Evolutionary conservation across 331 rosid species (phyloP).

Genomic region (Phaseolus coccineus): DNA sequence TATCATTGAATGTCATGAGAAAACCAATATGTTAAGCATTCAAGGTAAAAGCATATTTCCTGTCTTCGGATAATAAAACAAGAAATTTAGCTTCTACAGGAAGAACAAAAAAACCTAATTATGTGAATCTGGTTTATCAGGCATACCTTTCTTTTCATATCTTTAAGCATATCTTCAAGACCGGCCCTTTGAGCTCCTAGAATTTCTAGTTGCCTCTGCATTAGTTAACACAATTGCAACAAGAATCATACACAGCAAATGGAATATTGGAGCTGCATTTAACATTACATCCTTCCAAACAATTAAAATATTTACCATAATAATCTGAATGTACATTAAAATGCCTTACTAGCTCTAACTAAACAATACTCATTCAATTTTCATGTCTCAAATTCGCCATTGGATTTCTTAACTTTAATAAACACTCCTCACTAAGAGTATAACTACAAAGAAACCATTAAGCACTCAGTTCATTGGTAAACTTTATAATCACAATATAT

Average conservation of each 20-base stretch:
- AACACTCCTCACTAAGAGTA: not conserved
- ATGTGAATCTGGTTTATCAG: conserved; percentile 25
- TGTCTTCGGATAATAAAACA: conserved; percentile 2
- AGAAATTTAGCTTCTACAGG: conserved; percentile 1
- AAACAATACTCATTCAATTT: not conserved
- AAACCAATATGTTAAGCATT: conserved; percentile 7
- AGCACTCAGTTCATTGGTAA: conserved; percentile 5
- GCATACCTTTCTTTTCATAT: conserved; percentile 93
- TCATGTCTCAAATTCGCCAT: conserved; percentile 17
- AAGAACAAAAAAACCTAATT: not conserved
- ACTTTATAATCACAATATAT: not conserved
- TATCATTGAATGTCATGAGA: not conserved
- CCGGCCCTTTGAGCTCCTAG: conserved; percentile 99
- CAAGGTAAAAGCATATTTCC: conserved; percentile 18
- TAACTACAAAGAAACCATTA: conserved; percentile 28
- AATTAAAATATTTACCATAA: conserved; percentile 21
- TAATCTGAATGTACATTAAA: conserved; percentile 10
- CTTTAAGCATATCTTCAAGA: conserved; percentile 99
- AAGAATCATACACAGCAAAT: conserved; percentile 35
- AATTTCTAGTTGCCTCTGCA: conserved; percentile 95
- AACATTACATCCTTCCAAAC: conserved; percentile 19
- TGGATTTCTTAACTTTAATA: conserved; percentile 25
- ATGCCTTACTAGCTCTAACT: not conserved
- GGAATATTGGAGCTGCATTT: conserved; percentile 19
- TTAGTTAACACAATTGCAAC: conserved; percentile 47